Evolutionary conservation across 176 grass and related monocot genomes (phyloP), one percentile per base, ranked within the genome.

Genomic region (Phyllostachys edulis): DNA sequence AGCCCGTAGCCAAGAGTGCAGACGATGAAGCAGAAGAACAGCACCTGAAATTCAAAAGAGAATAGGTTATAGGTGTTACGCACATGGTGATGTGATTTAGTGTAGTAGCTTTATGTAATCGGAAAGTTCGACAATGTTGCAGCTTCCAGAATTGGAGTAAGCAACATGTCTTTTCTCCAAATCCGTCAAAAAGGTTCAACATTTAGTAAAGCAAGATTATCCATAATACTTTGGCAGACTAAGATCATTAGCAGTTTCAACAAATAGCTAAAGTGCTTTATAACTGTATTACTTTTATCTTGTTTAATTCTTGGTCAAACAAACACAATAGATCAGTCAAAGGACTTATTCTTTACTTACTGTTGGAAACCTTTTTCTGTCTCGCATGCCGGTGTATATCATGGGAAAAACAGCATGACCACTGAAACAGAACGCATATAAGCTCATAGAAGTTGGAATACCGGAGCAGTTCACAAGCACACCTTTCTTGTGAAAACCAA

Each of bases 341-440:
- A 82, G 42, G 34, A 29, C 7, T 64, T 73, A 9, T 8, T 38
- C 9, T 74, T 36, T 44, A 82, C 88, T 91, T 92, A 97, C 95
- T 57, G 81, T 84, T 9, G 90, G 86, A 60, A 97, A 97, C 54
- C 51, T 84, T 61, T 77, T 86, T 38, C 77, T 90, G 78, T 97
- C 82, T 75, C 73, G 86, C 92, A 97, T 94, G 47, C 86, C 81
- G 15, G 88, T 94, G 82, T 92, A 97, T 55, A 97, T 89, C 81
- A 91, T 92, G 14, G 95, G 95, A 9, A 97, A 94, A 78, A 97
- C 90, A 5, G 95, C 80, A 84, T 97, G 95, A 10, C 92, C 92
- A 57, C 95, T 94, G 88, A 94, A 97, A 66, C 95, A 97, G 88
- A 97, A 97, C 18, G 95, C 90, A 50, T 92, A 97, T 41, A 97